Evolutionary conservation across 2,329 filamentous ascomycete genomes (phyloP).

Genomic region (Pyrenochaeta sp.): DNA sequence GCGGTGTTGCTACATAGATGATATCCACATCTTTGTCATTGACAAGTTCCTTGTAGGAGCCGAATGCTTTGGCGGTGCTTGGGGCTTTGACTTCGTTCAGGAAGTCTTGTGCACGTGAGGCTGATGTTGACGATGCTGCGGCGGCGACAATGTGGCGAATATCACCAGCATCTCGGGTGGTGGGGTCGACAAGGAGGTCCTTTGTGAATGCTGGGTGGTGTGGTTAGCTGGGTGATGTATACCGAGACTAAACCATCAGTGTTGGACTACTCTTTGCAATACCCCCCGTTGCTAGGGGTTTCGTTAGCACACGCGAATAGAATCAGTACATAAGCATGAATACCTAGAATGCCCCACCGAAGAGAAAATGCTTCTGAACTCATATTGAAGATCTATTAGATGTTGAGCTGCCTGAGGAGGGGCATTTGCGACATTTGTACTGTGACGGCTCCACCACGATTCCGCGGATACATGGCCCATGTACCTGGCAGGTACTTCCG

Average conservation of each 20-base stretch:
- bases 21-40: slow-evolving; percentile 80
- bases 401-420: background rate
- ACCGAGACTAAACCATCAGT: too few species aligned
- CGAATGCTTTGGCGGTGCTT: slow-evolving; percentile 72
- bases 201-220: slow-evolving; percentile 57
- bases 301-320: slow-evolving; percentile 1
- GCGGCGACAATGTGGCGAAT: slow-evolving; percentile 79
- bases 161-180: slow-evolving; percentile 71
- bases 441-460: too few species aligned
- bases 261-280: slow-evolving; percentile 23
- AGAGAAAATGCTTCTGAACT: slow-evolving; percentile 27
- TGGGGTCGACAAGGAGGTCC: slow-evolving; percentile 79
- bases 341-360: slow-evolving; percentile 38
- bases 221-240: background rate
- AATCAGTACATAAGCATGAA: background rate
- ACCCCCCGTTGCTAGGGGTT: slow-evolving; percentile 65
- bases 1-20: slow-evolving; percentile 87
- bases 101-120: slow-evolving; percentile 74
- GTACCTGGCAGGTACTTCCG: slow-evolving; percentile 3
- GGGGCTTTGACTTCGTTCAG: slow-evolving; percentile 74
- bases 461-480: background rate
- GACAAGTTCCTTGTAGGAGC: slow-evolving; percentile 81
- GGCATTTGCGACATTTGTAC: background rate
- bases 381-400: slow-evolving; percentile 13
- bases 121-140: slow-evolving; percentile 78